Conservation (phyloP, 2,329 filamentous ascomycete genomes). For the Aspergillus proliferans region DNA sequence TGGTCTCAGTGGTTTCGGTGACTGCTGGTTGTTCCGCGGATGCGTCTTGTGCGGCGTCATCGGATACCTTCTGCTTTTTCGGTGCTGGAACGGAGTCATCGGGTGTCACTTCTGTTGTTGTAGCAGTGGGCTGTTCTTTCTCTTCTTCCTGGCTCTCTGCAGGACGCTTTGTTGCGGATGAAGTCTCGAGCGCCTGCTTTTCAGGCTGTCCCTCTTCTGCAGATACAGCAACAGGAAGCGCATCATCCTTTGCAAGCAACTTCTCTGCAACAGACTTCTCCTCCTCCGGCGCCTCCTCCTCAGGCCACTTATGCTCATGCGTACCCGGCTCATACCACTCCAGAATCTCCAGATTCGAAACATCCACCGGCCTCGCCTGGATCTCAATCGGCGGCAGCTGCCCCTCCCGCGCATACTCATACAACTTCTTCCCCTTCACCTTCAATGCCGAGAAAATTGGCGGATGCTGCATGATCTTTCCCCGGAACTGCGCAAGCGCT, state of each 20-base stretch:
- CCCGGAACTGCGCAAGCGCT: constrained; percentile 67
- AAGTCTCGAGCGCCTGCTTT: constrained; percentile 8
- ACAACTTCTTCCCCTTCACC: constrained; percentile 87
- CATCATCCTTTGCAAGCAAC: constrained; percentile 41
- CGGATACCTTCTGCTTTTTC: constrained; percentile 28
- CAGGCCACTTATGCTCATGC: constrained; percentile 74
- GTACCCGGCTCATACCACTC: constrained; percentile 78
- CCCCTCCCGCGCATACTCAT: constrained; percentile 91
- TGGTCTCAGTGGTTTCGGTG: not conserved
- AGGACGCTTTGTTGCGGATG: constrained; percentile 24
- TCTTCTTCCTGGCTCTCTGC: constrained; percentile 15
- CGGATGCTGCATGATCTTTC: constrained; percentile 81
- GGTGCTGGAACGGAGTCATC: constrained; percentile 1
- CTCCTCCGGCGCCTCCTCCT: constrained; percentile 66
- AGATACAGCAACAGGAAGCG: constrained; percentile 13
- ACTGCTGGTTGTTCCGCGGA: constrained; percentile 8
- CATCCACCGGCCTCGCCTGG: constrained; percentile 69
- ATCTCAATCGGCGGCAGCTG: constrained; percentile 82
- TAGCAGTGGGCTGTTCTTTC: constrained; percentile 8
- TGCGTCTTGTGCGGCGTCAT: constrained; percentile 13
- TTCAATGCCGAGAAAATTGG: constrained; percentile 90
- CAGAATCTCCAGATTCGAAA: constrained; percentile 68
- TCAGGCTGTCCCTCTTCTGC: constrained; percentile 17
- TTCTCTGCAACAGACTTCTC: constrained; percentile 73
- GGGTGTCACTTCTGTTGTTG: constrained; percentile 1